Conservation (phyloP, 2,329 filamentous ascomycete genomes). For the Fusarium hainanense region DNA sequence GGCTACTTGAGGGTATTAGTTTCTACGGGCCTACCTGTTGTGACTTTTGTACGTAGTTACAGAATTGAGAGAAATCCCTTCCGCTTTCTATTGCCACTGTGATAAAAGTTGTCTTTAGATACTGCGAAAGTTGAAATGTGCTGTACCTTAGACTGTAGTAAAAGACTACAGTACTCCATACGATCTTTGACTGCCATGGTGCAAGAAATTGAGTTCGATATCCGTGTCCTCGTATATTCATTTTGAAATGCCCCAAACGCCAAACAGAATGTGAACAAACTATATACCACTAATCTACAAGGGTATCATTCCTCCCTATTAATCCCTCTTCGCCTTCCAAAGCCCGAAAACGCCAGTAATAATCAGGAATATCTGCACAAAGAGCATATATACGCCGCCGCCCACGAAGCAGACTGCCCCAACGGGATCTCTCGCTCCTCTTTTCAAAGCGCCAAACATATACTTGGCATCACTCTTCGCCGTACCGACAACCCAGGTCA, state of each 20-base stretch:
- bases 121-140: not conserved
- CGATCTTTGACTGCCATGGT: not conserved
- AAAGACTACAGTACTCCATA: not conserved
- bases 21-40: not conserved
- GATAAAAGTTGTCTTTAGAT: not conserved
- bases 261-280: not conserved
- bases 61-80: not conserved
- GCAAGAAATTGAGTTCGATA: too few relatives aligned
- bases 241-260: not conserved
- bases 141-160: not conserved
- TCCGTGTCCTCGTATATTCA: not conserved
- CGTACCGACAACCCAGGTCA: constrained; percentile 38
- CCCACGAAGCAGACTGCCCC: constrained; percentile 17
- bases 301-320: constrained; percentile 1
- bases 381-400: constrained; percentile 21
- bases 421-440: constrained; percentile 33
- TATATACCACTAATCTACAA: not conserved
- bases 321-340: not conserved
- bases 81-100: not conserved
- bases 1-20: not conserved
- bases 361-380: constrained; percentile 15
- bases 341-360: constrained; percentile 16
- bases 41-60: not conserved
- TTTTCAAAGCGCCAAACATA: constrained; percentile 30
- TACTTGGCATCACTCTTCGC: constrained; percentile 35